A percentile compares a stretch with the other conserved stretches of the same genome.
These are phyloP conservation scores for Penicillium cosmopolitanum DNA, from an alignment of 495 filamentous ascomycete species.

Conservation along the genomic window DNA sequence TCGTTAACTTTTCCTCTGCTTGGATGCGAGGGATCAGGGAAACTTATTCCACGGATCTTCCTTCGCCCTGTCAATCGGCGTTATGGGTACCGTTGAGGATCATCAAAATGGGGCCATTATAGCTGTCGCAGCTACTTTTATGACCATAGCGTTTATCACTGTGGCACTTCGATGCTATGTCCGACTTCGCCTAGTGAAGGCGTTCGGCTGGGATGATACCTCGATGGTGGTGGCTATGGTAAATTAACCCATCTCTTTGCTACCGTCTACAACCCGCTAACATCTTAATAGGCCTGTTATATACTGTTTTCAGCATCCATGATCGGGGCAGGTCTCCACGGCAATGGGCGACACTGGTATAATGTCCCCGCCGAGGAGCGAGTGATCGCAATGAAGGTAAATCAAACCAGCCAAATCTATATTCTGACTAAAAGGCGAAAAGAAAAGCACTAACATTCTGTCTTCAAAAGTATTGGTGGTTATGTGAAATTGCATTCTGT, in stretches of 20 bases:
- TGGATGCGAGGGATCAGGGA: not conserved
- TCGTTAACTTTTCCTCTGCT: not conserved
- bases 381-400: constrained; percentile 21
- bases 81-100: not conserved
- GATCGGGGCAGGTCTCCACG: constrained; percentile 1
- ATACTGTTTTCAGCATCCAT: constrained; percentile 4
- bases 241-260: not conserved
- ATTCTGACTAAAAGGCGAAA: not conserved
- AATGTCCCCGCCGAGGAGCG: constrained; percentile 11
- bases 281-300: constrained; percentile 16
- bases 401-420: not conserved
- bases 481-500: constrained; percentile 42
- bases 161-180: constrained; percentile 32
- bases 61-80: not conserved
- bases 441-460: not conserved
- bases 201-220: constrained; percentile 36
- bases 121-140: constrained; percentile 21
- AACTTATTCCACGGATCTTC: not conserved
- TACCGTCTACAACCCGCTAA: constrained; percentile 19
- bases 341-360: constrained; percentile 5
- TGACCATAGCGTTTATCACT: constrained; percentile 19
- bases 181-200: constrained; percentile 24
- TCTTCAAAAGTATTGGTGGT: constrained; percentile 18
- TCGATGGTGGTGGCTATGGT: constrained; percentile 33
- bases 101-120: constrained; percentile 18